Base-by-base conservation (phyloP, 345 rosid species). In the Salix arbutifolia region DNA sequence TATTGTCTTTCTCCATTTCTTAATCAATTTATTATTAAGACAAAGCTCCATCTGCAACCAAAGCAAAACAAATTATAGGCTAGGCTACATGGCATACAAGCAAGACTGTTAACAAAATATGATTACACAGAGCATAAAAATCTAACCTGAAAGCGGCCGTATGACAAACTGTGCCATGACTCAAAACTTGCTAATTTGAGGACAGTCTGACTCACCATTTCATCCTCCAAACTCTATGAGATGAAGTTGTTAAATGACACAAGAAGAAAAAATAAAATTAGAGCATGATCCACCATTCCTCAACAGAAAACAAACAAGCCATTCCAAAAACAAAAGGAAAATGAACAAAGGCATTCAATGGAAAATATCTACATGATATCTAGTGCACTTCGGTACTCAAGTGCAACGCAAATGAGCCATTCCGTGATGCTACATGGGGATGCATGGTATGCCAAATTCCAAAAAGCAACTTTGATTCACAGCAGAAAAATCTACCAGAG, bases 161-260 rank as follows among this genome's bases (percentile, higher is more conserved):
- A 91, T 3, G 98, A 93, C 84, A 96, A 89, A 81, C 97, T 86
- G 83, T 90, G 91, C 99, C 98, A 96, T 76, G 93, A 91, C 44
- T 88, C 86, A 69, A 93, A 81, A 83, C 95, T 89, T 72, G 96
- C 98, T 85, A 96, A 80, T 75, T 90, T 88, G 71, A 96, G 88
- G 72, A 88, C 97, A 31, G 86, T 93, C 81, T 90, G 92, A 61
- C 94, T 90, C 67, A 96, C 99, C 80, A 96, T 82, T 69, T 90
- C 96, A 77, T 96, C 99, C 86, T 96, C 99, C 91, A 96, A 84
- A 83, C 99, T 96, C 99, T 96, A 91, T 70, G 62, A 70, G 65
- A 89, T 62, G 52, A 77, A 42, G 28, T 50, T 58, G 17, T 61
- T 44, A 44, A 42, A 70, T 72, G 12, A 65, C 13, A 23, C 1